Evolutionary conservation across 1,139 yeast genomes (phyloP).

Genomic region (Kodamaea arcana): DNA sequence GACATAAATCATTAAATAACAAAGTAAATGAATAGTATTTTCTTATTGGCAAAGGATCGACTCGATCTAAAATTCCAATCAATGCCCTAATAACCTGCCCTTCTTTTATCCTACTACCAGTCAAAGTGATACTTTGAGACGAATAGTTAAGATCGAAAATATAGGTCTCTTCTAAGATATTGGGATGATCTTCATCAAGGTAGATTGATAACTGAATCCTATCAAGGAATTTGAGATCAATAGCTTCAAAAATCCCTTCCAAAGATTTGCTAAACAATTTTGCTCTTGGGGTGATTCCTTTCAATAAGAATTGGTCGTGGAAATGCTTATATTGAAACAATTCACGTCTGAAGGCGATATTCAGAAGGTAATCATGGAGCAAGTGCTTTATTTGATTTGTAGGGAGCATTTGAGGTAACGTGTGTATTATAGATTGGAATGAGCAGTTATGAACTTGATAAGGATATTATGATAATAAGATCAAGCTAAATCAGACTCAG

Average conservation of each 20-base stretch:
- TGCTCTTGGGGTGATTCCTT: background rate
- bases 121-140: constrained; percentile 16
- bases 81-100: background rate
- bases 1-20: constrained; percentile 44
- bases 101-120: background rate
- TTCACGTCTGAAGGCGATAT: background rate
- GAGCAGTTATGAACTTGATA: too few relatives aligned
- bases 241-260: constrained; percentile 4
- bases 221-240: constrained; percentile 29
- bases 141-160: constrained; percentile 43
- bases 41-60: background rate
- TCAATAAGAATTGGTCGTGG: background rate
- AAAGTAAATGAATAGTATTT: constrained; percentile 19
- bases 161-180: constrained; percentile 44
- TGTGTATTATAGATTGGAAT: too few relatives aligned
- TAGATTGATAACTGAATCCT: constrained; percentile 27
- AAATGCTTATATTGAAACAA: too few relatives aligned
- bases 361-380: background rate
- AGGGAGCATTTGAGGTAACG: background rate
- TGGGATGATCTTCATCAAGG: constrained; percentile 33
- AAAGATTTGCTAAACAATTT: background rate
- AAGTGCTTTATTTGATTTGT: background rate
- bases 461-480: too few relatives aligned
- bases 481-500: too few relatives aligned
- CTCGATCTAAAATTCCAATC: background rate